phyloP scores from a whole-genome alignment of 1,284 basidiomycete species.

The Fomitopsis schrenkii region DNA sequence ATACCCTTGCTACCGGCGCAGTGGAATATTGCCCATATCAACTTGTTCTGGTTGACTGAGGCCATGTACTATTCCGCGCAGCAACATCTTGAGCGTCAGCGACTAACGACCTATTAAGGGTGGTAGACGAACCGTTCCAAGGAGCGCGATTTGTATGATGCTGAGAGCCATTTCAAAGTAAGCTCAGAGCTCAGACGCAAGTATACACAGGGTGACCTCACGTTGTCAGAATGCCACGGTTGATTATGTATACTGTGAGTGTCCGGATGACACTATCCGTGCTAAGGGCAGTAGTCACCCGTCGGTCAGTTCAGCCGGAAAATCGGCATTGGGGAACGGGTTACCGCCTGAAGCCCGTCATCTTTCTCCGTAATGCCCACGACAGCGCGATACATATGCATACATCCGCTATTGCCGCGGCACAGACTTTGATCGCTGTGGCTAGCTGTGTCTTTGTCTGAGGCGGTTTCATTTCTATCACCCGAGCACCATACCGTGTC shows the following conservation, averaged over 20 bases:
- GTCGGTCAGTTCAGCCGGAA: background rate
- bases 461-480: background rate
- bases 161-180: background rate
- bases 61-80: background rate
- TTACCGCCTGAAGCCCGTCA: background rate
- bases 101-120: no score
- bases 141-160: background rate
- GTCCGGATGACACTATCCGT: background rate
- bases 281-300: background rate
- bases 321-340: background rate
- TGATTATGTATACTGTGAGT: background rate
- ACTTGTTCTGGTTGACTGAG: background rate
- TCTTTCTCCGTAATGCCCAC: background rate
- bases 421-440: background rate
- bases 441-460: background rate
- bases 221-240: background rate
- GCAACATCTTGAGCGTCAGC: no score
- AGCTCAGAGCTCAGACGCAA: background rate
- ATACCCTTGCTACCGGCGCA: background rate
- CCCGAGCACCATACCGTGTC: background rate
- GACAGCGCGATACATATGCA: background rate
- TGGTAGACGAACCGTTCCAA: background rate
- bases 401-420: background rate
- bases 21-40: background rate
- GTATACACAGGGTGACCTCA: background rate